A percentile compares a stretch with the other conserved stretches of the same genome.
Evolutionary conservation across 768 basidiomycete species (phyloP).

Genomic region (Auricularia sp.): DNA sequence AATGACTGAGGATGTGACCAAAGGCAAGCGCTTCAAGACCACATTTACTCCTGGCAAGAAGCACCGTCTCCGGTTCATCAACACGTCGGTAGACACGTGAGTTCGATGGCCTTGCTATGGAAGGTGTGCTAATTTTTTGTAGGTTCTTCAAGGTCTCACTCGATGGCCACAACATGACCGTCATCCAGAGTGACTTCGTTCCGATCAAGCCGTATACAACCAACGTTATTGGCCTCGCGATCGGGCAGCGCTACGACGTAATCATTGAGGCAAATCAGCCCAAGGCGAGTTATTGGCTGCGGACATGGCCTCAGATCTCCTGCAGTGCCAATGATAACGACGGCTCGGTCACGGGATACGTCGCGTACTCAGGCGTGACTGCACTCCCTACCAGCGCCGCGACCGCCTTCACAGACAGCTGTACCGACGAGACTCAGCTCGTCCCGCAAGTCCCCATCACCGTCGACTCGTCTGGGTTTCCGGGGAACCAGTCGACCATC

Average conservation of each 20-base stretch:
- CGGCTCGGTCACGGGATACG: not conserved
- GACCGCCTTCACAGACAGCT: not conserved
- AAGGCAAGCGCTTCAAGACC: not conserved
- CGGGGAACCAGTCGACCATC: not conserved
- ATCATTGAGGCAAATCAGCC: constrained; percentile 3
- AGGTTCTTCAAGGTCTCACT: constrained; percentile 4
- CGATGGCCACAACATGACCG: constrained; percentile 2
- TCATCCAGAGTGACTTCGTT: constrained; percentile 4
- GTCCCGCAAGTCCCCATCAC: not conserved
- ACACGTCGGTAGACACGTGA: constrained; percentile 1
- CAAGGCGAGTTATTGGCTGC: not conserved
- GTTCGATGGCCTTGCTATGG: not conserved
- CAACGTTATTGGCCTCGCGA: not conserved
- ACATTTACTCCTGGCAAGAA: constrained; percentile 5
- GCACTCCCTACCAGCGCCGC: not conserved
- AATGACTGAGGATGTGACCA: not conserved
- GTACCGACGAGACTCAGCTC: not conserved
- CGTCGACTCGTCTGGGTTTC: not conserved
- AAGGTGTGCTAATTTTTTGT: not conserved
- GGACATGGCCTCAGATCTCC: not conserved
- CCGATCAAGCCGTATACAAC: not conserved
- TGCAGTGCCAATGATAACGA: not conserved
- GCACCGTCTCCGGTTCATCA: constrained; percentile 6
- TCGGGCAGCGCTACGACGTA: constrained; percentile 5
- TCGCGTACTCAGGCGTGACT: not conserved